Percentiles rank a stretch among this genome's conserved stretches.
Conservation (phyloP, 176 grass and related monocot species). For the Rhipidocladum racemiflorum region DNA sequence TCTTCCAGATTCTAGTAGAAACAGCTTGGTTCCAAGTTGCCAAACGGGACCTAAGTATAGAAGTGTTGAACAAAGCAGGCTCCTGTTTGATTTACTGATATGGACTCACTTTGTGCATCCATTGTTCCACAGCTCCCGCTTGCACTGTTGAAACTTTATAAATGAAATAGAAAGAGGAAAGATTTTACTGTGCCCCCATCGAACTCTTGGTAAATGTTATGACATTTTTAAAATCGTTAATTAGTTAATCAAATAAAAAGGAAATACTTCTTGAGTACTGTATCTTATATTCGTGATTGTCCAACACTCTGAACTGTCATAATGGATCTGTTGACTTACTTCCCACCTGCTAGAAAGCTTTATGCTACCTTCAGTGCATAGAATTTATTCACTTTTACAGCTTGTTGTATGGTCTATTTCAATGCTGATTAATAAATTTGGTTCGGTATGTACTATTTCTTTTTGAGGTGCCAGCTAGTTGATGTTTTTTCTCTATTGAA, state of each 20-base stretch:
- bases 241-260: neutral
- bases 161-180: neutral
- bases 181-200: neutral
- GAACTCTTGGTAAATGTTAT: neutral
- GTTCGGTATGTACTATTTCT: neutral
- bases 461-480: neutral
- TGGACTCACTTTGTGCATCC: constrained; percentile 8
- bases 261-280: neutral
- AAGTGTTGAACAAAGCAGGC: neutral
- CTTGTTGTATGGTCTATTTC: constrained; percentile 33
- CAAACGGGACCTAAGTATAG: neutral
- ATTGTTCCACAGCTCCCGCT: neutral
- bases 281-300: constrained; percentile 15
- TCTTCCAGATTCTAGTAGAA: no score
- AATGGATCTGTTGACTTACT: neutral
- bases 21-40: no score
- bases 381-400: constrained; percentile 13
- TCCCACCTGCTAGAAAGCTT: constrained; percentile 30
- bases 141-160: neutral
- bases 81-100: neutral
- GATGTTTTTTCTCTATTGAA: neutral
- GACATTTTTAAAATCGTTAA: neutral
- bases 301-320: neutral
- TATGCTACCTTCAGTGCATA: neutral
- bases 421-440: constrained; percentile 1